A percentile compares a stretch with the other conserved stretches of the same genome.
These are phyloP conservation scores for Phytopythium sindhum DNA, from an alignment of 352 stramenopile genomes.

Conservation along the genomic window DNA sequence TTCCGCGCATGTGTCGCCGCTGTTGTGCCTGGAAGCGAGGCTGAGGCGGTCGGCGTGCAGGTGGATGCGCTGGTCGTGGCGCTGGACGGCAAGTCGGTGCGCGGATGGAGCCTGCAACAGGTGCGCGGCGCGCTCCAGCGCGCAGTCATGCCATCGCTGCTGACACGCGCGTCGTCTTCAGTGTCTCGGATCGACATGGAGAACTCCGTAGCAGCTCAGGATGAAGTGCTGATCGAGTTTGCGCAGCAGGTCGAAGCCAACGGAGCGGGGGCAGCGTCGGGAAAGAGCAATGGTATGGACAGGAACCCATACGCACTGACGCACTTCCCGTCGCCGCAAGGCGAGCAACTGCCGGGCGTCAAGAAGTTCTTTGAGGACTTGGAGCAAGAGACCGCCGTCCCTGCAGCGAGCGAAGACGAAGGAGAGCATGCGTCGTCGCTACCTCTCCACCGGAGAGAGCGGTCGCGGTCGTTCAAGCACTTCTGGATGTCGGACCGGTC, in stretches of 20 bases:
- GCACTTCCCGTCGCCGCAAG: conserved; percentile 66
- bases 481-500: conserved; percentile 90
- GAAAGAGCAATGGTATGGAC: conserved; percentile 28
- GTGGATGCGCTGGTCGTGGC: conserved; percentile 54
- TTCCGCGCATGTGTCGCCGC: conserved; percentile 69
- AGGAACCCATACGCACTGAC: conserved; percentile 67
- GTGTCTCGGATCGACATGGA: neutral
- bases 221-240: conserved; percentile 48
- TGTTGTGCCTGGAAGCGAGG: conserved; percentile 46
- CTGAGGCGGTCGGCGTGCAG: conserved; percentile 44
- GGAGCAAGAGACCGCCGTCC: conserved; percentile 16
- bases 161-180: neutral
- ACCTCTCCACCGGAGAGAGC: conserved; percentile 31
- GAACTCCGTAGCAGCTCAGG: neutral
- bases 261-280: neutral
- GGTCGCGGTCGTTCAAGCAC: conserved; percentile 75
- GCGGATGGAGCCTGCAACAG: conserved; percentile 42
- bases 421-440: neutral
- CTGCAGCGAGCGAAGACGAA: conserved; percentile 21
- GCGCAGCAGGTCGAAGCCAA: conserved; percentile 59
- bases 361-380: conserved; percentile 44
- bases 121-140: conserved; percentile 41
- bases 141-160: conserved; percentile 19
- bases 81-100: conserved; percentile 52
- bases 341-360: conserved; percentile 56